Evolutionary conservation across 1,284 basidiomycete genomes (phyloP), one percentile per base, ranked within the genome.

Genomic region (Cryptococcus maquisensis): DNA sequence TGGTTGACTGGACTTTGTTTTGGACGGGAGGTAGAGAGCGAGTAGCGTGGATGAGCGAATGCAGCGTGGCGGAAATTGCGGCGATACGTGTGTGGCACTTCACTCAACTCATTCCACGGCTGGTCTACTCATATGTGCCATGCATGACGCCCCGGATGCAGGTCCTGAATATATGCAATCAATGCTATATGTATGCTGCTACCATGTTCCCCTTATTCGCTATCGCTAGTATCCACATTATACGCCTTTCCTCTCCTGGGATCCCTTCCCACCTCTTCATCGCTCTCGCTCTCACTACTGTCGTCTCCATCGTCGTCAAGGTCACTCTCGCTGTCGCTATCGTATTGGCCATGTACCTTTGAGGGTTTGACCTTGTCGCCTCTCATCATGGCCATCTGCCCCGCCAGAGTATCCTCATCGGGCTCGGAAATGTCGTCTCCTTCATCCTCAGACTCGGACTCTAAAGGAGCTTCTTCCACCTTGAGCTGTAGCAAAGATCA

Each of bases 381-480:
- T 51, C 90, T 86, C 91, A 99, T 95, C 48, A 87, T 83, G 3
- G 95, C 94, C 93, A 98, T 97, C 80, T 99, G 96, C 3, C 96
- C 96, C 3, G 94, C 96, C 45, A 98, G 79, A 23, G 86, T 83
- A 75, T 96, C 94, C 76, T 97, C 94, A 47, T 97, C 94, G 0
- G 93, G 93, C 52, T 96, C 93, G 0, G 90, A 95, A 59, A 97
- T 97, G 55, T 94, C 91, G 68, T 95, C 92, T 47, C 94, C 92
- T 15, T 76, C 79, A 20, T 78, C 82, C 54, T 81, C 80, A 12
- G 28, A 36, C 53, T 86, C 86, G 10, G 86, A 84, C 0, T 86
- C 78, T 5, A 79, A 79, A 13, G 84, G 80, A 8, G 82, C 77
- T 35, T 90, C 85, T 55, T 92, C 88, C 43, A 96, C 86, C 70